Conservation (phyloP, 805 yeast species). For the Blastobotrys mokoenaii region DNA sequence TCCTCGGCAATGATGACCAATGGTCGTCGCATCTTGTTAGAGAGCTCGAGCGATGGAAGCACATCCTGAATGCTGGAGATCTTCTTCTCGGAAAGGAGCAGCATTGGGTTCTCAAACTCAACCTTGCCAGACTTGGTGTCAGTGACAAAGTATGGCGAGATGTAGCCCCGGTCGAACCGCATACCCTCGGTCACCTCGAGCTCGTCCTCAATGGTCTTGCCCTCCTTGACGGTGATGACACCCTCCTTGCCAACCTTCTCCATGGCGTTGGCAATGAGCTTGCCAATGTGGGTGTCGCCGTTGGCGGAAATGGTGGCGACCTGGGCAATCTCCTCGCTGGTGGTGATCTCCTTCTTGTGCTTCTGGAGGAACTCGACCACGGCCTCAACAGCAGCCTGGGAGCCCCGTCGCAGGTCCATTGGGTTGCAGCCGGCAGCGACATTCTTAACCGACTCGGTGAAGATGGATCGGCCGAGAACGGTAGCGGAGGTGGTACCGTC, state of each 20-base stretch:
- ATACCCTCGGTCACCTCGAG: slow-evolving; percentile 96
- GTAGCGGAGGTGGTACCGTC: slow-evolving; percentile 99
- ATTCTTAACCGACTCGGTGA: slow-evolving; percentile 89
- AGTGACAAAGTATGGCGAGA: slow-evolving; percentile 93
- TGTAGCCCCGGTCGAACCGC: slow-evolving; percentile 96
- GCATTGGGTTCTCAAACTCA: slow-evolving; percentile 87
- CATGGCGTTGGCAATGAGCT: slow-evolving; percentile 88
- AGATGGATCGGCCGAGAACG: slow-evolving; percentile 88
- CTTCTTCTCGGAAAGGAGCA: slow-evolving; percentile 87
- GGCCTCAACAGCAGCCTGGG: slow-evolving; percentile 93
- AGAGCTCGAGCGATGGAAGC: slow-evolving; percentile 84
- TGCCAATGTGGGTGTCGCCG: slow-evolving; percentile 90
- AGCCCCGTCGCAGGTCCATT: slow-evolving; percentile 94
- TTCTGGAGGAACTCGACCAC: slow-evolving; percentile 76
- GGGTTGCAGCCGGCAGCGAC: slow-evolving; percentile 99
- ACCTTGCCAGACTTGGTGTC: slow-evolving; percentile 87
- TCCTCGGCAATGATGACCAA: slow-evolving; percentile 90
- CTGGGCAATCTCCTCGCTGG: slow-evolving; percentile 92
- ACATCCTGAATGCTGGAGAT: slow-evolving; percentile 83
- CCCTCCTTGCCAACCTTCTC: slow-evolving; percentile 99
- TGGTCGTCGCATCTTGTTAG: slow-evolving; percentile 91
- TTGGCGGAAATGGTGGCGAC: slow-evolving; percentile 97
- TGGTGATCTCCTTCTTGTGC: slow-evolving; percentile 88
- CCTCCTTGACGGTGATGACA: slow-evolving; percentile 95
- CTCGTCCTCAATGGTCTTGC: slow-evolving; percentile 93